A percentile compares a stretch with the other conserved stretches of the same genome.
Conservation (phyloP, 2,329 filamentous ascomycete species). For the Rhynchosporium agropyri region DNA sequence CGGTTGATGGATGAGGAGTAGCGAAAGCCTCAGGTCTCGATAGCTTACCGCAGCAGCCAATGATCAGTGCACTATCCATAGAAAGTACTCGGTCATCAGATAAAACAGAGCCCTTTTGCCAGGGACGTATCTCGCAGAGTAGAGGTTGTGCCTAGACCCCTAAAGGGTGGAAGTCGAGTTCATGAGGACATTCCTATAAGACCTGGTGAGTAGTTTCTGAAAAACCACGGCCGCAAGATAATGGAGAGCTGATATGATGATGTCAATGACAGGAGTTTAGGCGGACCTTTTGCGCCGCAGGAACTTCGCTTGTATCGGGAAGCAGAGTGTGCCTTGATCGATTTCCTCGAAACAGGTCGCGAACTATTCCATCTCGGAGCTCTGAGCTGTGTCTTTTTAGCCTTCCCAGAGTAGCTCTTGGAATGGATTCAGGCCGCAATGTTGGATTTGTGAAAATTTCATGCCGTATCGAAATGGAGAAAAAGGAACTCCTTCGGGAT, state of each 20-base stretch:
- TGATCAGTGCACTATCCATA: slow-evolving; percentile 16
- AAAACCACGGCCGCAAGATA: background rate
- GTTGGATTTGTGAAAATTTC: slow-evolving; percentile 5
- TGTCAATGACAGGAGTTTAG: too few relatives aligned
- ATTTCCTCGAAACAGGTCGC: background rate
- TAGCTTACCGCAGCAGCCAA: slow-evolving; percentile 4
- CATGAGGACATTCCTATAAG: background rate
- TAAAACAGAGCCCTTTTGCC: slow-evolving; percentile 8
- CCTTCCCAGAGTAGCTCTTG: background rate
- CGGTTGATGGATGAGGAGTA: slow-evolving; percentile 6
- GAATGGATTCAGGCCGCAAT: slow-evolving; percentile 9
- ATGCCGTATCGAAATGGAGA: slow-evolving; percentile 4
- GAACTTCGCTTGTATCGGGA: background rate
- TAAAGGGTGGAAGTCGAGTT: background rate
- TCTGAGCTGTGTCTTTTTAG: background rate
- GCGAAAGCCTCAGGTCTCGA: slow-evolving; percentile 22
- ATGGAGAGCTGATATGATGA: background rate
- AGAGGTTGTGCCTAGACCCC: background rate
- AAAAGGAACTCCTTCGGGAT: slow-evolving; percentile 8
- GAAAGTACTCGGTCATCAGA: background rate
- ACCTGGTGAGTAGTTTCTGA: background rate
- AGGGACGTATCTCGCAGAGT: background rate
- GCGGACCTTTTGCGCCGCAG: background rate
- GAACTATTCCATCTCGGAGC: background rate
- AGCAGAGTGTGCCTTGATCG: background rate